These are phyloP conservation scores for Teunomyces aglyptinius DNA, from an alignment of 805 yeast genomes.

Conservation along the genomic window DNA sequence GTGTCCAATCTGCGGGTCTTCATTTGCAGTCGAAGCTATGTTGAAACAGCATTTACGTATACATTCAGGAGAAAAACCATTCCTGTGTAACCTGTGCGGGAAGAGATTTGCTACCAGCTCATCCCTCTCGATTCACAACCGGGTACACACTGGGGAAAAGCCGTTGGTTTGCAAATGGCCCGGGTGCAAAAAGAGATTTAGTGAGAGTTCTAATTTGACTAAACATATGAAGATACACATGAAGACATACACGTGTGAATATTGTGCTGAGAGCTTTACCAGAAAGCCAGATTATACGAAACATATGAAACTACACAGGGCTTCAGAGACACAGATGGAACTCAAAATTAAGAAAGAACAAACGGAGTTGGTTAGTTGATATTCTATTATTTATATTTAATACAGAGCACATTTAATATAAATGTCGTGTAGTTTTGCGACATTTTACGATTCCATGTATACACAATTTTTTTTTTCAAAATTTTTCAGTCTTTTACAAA, in stretches of 20 bases:
- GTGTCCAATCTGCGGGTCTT: slow-evolving; percentile 66
- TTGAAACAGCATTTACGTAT: slow-evolving; percentile 77
- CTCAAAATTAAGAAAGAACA: neutral
- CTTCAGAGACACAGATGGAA: neutral
- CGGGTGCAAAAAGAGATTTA: slow-evolving; percentile 79
- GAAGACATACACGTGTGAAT: slow-evolving; percentile 48
- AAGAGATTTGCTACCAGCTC: slow-evolving; percentile 81
- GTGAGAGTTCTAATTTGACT: slow-evolving; percentile 84
- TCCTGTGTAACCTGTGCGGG: slow-evolving; percentile 65
- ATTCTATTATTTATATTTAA: no score
- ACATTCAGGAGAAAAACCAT: slow-evolving; percentile 92
- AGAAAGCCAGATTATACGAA: slow-evolving; percentile 38
- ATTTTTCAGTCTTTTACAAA: neutral
- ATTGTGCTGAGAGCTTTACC: slow-evolving; percentile 54
- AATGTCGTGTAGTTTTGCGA: neutral
- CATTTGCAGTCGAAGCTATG: slow-evolving; percentile 75
- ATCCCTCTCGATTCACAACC: slow-evolving; percentile 74
- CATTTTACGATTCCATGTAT: neutral
- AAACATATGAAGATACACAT: slow-evolving; percentile 84
- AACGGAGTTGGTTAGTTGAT: neutral
- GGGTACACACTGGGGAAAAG: slow-evolving; percentile 89
- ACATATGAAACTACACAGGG: slow-evolving; percentile 29
- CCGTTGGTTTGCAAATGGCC: slow-evolving; percentile 79
- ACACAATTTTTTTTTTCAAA: slow-evolving; percentile 3
- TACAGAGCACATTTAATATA: neutral